These are phyloP conservation scores for Carex sylvatica DNA, from an alignment of 202 grass and related monocot genomes.

Conservation along the genomic window DNA sequence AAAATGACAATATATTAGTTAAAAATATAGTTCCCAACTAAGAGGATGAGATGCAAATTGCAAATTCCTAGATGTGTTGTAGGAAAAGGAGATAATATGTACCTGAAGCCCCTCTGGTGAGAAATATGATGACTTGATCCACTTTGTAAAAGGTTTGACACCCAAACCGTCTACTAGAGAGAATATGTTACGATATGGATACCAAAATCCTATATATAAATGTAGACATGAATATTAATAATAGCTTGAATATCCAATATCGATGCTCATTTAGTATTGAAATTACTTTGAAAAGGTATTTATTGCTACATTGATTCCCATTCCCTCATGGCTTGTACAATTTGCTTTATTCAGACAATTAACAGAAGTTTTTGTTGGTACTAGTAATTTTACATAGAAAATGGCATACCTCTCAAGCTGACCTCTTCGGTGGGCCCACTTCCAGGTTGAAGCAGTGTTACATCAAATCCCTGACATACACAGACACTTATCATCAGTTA, in stretches of 20 bases:
- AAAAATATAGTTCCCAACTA: conserved; percentile 2
- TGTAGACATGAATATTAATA: background rate
- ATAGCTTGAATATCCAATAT: background rate
- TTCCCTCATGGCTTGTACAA: background rate
- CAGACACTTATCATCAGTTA: no score
- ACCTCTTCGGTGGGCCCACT: conserved; percentile 57
- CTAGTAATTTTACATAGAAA: background rate
- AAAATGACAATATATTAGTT: conserved; percentile 16
- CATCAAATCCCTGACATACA: conserved; percentile 61
- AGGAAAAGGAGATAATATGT: conserved; percentile 16
- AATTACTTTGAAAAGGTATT: no score
- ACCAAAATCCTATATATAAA: conserved; percentile 63
- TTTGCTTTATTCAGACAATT: background rate
- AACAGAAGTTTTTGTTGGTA: background rate
- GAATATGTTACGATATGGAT: conserved; percentile 78
- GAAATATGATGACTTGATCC: conserved; percentile 65
- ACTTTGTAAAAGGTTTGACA: conserved; percentile 71
- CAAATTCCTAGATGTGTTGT: background rate
- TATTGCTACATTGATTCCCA: background rate
- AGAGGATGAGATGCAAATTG: conserved; percentile 3
- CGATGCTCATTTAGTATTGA: no score
- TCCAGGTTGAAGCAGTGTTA: conserved; percentile 57
- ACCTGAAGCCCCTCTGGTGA: conserved; percentile 60
- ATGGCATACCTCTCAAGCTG: conserved; percentile 48
- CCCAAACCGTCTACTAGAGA: conserved; percentile 58